Base-by-base conservation (phyloP, 1,139 yeast species). In the Yamadazyma jaroonii region DNA sequence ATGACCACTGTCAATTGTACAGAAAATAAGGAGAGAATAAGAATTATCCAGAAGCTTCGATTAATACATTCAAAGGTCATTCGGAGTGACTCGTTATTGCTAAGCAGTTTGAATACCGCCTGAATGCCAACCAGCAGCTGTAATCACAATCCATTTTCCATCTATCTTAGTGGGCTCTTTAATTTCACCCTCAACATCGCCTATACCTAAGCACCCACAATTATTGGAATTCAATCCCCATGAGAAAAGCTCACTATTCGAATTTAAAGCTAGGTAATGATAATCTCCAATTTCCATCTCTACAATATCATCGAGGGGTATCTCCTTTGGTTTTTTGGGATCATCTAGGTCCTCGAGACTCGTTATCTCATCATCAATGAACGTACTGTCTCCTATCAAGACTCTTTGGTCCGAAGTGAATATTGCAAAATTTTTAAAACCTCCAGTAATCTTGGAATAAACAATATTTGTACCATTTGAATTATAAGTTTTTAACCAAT, bases 51-150 rank as follows among this genome's bases (percentile, higher is more conserved):
- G 20, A 17, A 17, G 4, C 6, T 17, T 17, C 20, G 20, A 17
- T 17, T 4, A 4, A 17, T 4, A 6, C 6, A 17, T 17, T 17
- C n/a, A n/a, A n/a, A n/a, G n/a, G n/a, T n/a, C n/a, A n/a, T n/a
- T n/a, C n/a, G n/a, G n/a, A n/a, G n/a, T n/a, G n/a, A n/a, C n/a
- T n/a, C n/a, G n/a, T n/a, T n/a, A n/a, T n/a, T n/a, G n/a, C 15
- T 27, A 11, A 27, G 29, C 29, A 4, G 30, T 8, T 23, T 34
- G 36, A 25, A 38, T 35, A 1, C 73, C 92, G 31, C 81, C 80
- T 1, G 88, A 78, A 41, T 84, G 94, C 94, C 92, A 84, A 2
- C 95, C 95, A n/a, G 81, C 78, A 9, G 88, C 85, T 2, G 84
- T 72, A 34, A 81, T 70, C 1, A 77, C 76, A 44, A 52, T 49